A percentile compares a stretch with the other conserved stretches of the same genome.
Evolutionary conservation across 2,329 filamentous ascomycete genomes (phyloP).

Genomic region (Colletotrichum sojae): DNA sequence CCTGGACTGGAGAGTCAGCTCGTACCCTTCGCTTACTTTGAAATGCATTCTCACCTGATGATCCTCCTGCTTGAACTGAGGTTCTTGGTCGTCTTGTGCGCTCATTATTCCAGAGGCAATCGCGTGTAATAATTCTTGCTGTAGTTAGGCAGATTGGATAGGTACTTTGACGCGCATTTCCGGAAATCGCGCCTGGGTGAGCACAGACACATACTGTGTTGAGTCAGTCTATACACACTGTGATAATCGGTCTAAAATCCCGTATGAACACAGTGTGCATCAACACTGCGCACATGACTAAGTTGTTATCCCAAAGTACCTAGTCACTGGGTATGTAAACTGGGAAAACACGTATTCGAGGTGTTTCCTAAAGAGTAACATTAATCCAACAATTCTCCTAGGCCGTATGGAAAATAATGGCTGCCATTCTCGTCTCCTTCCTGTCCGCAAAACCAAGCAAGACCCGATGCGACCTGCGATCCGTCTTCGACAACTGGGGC

Average conservation of each 20-base stretch:
- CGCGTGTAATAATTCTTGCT: not conserved
- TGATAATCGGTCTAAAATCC: not conserved
- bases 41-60: conserved; percentile 54
- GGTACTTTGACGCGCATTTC: conserved; percentile 23
- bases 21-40: not conserved
- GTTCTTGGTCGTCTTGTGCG: conserved; percentile 1
- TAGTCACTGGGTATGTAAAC: too few species aligned
- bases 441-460: conserved; percentile 19
- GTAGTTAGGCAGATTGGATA: not conserved
- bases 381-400: conserved; percentile 33
- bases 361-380: conserved; percentile 23
- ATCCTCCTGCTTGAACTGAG: conserved; percentile 53
- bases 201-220: conserved; percentile 19
- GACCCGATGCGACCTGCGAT: conserved; percentile 23
- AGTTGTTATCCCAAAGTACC: too few species aligned
- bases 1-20: conserved; percentile 56
- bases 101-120: conserved; percentile 18
- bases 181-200: conserved; percentile 24
- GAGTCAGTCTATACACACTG: not conserved
- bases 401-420: conserved; percentile 34
- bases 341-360: not conserved
- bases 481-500: conserved; percentile 22
- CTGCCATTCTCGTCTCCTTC: conserved; percentile 32
- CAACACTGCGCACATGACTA: too few species aligned
- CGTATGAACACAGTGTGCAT: not conserved